Percentiles rank a stretch among this genome's conserved stretches.
Evolutionary conservation across 176 grass and related monocot genomes (phyloP).

Genomic region (Rhipidocladum racemiflorum): DNA sequence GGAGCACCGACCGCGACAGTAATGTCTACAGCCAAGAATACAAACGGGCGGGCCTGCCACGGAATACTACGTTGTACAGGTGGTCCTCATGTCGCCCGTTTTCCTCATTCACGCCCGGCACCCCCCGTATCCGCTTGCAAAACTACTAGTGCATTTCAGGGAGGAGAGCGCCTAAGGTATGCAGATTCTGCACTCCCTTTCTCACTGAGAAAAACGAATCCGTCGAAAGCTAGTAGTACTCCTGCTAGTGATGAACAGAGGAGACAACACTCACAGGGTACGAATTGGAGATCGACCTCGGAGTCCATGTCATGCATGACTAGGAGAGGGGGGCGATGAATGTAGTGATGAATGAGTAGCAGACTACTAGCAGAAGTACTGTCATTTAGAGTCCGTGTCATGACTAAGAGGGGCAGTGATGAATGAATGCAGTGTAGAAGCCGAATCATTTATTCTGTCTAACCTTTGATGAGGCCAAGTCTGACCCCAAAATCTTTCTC

Average conservation of each 20-base stretch:
- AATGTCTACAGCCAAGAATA: background rate
- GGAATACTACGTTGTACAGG: constrained; percentile 6
- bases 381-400: background rate
- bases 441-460: background rate
- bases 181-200: background rate
- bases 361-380: background rate
- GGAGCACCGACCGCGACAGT: constrained; percentile 16
- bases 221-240: background rate
- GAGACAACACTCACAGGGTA: too few species aligned
- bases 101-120: background rate
- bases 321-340: background rate
- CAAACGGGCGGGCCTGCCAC: background rate
- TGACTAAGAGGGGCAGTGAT: background rate
- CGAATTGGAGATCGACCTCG: background rate
- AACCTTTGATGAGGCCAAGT: background rate
- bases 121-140: background rate
- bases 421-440: background rate
- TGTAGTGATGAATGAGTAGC: too few species aligned
- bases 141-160: background rate
- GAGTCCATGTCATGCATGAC: background rate
- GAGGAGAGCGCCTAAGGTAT: background rate
- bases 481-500: background rate
- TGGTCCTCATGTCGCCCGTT: background rate
- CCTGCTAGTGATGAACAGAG: background rate
- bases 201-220: background rate